Conservation (phyloP, 768 basidiomycete genomes). For the Strobilomyces dryophilus region DNA sequence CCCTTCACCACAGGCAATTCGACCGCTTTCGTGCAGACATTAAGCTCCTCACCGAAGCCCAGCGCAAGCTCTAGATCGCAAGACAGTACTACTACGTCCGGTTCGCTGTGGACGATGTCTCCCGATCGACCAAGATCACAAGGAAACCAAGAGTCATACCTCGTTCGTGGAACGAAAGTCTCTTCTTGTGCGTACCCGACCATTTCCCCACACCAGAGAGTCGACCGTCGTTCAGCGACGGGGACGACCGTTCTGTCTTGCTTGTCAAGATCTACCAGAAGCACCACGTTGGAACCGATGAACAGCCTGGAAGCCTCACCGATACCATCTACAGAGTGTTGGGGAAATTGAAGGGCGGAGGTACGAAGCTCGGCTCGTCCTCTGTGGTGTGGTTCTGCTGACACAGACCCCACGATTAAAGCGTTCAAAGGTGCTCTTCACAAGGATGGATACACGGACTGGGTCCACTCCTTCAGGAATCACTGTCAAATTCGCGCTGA, state of each 20-base stretch:
- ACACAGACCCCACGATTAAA: background rate
- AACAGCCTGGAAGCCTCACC: background rate
- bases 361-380: background rate
- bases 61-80: background rate
- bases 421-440: background rate
- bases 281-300: background rate
- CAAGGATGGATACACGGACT: too few relatives aligned
- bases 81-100: background rate
- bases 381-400: background rate
- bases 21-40: background rate
- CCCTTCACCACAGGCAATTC: background rate
- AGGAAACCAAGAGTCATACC: too few relatives aligned
- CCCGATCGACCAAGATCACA: background rate
- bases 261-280: background rate
- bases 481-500: background rate
- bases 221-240: background rate
- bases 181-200: background rate
- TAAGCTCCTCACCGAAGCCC: background rate
- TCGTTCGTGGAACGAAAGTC: background rate
- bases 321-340: background rate
- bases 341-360: background rate
- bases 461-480: background rate
- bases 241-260: background rate
- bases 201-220: background rate
- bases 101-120: background rate